These are phyloP conservation scores for Theobroma cacao DNA, from an alignment of 345 rosid genomes.

Conservation along the genomic window DNA sequence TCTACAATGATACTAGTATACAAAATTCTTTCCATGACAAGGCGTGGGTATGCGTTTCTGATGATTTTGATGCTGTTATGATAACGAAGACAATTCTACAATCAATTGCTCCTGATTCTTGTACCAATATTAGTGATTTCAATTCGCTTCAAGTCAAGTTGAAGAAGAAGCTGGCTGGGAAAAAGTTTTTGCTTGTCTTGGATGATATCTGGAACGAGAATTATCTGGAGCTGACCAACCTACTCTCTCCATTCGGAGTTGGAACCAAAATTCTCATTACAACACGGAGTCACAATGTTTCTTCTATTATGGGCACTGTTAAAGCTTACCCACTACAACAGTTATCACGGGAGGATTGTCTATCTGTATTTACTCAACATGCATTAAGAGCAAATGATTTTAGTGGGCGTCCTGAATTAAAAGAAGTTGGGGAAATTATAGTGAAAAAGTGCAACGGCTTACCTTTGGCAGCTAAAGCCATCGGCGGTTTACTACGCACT, in stretches of 20 bases:
- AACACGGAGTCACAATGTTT: background rate
- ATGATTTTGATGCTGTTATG: background rate
- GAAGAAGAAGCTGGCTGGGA: background rate
- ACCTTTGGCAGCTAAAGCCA: conserved; percentile 39
- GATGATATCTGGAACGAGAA: background rate
- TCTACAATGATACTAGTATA: background rate
- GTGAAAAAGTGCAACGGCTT: conserved; percentile 38
- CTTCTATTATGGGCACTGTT: background rate
- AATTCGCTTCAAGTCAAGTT: background rate
- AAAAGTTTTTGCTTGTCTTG: background rate
- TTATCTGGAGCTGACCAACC: background rate
- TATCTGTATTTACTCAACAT: conserved; percentile 8
- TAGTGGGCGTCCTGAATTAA: conserved; percentile 14
- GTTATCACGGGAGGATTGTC: background rate
- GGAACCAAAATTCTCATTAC: background rate
- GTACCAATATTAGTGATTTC: background rate
- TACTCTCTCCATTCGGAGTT: background rate
- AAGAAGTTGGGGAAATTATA: conserved; percentile 31
- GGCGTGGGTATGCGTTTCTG: background rate
- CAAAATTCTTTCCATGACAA: background rate
- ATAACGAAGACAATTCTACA: background rate
- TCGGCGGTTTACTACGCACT: conserved; percentile 28
- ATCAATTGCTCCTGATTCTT: background rate
- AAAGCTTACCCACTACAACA: background rate
- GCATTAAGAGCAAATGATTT: conserved; percentile 7